Evolutionary conservation across 345 rosid species (phyloP), one percentile per base, ranked within the genome.

Genomic region (Psidium friedrichsthalianum): DNA sequence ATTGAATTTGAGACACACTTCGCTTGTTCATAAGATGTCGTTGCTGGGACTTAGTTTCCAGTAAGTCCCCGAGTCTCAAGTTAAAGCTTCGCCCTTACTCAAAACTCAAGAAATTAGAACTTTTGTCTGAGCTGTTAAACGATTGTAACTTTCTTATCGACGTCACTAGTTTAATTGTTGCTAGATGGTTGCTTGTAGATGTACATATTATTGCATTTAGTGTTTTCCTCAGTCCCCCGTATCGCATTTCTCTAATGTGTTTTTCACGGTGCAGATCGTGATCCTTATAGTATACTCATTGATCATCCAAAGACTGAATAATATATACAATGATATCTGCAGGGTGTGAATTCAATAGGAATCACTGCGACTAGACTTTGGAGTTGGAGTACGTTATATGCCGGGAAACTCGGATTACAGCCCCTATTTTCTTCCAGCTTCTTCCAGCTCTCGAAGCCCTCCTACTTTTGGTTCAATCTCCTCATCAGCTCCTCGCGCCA

Each of bases 401-500:
- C 47, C 9, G 78, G n/a, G 78, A 69, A 69, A 69, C 42, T 32
- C 78, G 36, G 24, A 61, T 24, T 57, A 9, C 29, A 83, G 24
- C 81, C 29, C 83, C 89, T 93, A 93, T 83, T 95, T 94, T 25
- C 87, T 89, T 83, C 91, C 94, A 52, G 94, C 97, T 92, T 97
- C 98, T 92, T 97, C 98, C 51, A 97, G 88, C 81, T 97, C 99
- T 8, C 93, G 90, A n/a, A 94, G 87, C 51, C 95, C 95, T 87
- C 94, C 98, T 82, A 94, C 98, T 84, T 94, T 95, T 90, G 95
- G 94, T 88, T 97, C 98, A 42, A 95, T 97, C 90, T 97, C 99
- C 91, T 97, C 98, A 1, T 95, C 89, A 97, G 91, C 87, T 97
- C 98, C 91, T 97, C 99, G 0, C 97, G 96, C 95, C 98, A 94